Evolutionary conservation across 1,284 basidiomycete genomes (phyloP).

Genomic region (Boletus sp.): DNA sequence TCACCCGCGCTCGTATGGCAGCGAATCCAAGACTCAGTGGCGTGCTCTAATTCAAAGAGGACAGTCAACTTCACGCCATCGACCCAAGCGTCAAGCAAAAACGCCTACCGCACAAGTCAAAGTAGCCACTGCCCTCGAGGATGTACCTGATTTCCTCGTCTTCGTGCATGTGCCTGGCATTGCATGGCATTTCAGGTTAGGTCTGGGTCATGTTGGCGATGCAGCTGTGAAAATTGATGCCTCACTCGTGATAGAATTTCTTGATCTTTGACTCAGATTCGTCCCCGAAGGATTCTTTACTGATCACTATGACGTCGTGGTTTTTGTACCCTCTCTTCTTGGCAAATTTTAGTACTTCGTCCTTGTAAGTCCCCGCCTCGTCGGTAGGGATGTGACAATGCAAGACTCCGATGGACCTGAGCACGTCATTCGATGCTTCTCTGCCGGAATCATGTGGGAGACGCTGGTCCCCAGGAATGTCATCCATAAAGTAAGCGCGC

Average conservation of each 20-base stretch:
- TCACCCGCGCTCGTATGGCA: constrained; percentile 66
- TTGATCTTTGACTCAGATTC: background rate
- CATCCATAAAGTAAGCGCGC: constrained; percentile 79
- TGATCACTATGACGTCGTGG: constrained; percentile 69
- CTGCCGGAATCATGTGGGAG: constrained; percentile 65
- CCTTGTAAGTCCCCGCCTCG: constrained; percentile 38
- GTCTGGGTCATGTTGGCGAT: background rate
- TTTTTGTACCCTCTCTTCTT: constrained; percentile 69
- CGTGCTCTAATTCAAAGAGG: constrained; percentile 41
- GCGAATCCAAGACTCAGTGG: constrained; percentile 69
- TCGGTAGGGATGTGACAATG: constrained; percentile 62
- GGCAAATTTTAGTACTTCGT: constrained; percentile 52
- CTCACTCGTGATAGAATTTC: background rate
- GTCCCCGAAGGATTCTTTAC: constrained; percentile 35
- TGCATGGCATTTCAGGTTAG: background rate
- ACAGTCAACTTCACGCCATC: constrained; percentile 32
- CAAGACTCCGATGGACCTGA: constrained; percentile 56
- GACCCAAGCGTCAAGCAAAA: constrained; percentile 35
- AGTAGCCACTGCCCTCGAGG: constrained; percentile 77
- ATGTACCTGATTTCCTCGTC: constrained; percentile 91
- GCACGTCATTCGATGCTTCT: constrained; percentile 45
- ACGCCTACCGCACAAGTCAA: constrained; percentile 72
- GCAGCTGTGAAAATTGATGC: background rate
- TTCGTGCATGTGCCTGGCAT: constrained; percentile 78
- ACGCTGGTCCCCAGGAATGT: constrained; percentile 70